phyloP scores from a whole-genome alignment of 768 basidiomycete genomes.

The Lentinula raphanica region DNA sequence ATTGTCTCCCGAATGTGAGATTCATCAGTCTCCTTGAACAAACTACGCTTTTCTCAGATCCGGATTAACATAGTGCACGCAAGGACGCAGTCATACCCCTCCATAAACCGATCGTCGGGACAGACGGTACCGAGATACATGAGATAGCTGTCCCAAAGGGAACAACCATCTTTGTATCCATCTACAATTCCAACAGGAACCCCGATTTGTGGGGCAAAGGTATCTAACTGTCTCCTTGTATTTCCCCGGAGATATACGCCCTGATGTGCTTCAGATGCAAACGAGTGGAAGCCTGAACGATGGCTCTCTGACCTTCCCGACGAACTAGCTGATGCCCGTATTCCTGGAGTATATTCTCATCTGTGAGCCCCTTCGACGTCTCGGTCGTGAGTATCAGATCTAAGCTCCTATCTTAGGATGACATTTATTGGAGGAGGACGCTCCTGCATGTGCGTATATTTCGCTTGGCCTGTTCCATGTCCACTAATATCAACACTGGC shows the following conservation, averaged over 20 bases:
- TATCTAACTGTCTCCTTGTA: too few relatives aligned
- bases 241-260: too few relatives aligned
- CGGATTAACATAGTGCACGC: conserved; percentile 11
- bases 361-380: conserved; percentile 20
- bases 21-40: too few relatives aligned
- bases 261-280: conserved; percentile 32
- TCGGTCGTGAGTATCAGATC: too few relatives aligned
- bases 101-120: conserved; percentile 22
- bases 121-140: conserved; percentile 22
- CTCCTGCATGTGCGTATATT: conserved; percentile 30
- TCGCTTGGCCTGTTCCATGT: neutral
- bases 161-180: conserved; percentile 24
- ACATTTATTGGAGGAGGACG: conserved; percentile 37
- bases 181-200: conserved; percentile 28
- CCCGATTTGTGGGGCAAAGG: conserved; percentile 32
- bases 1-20: conserved; percentile 20
- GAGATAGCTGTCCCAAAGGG: conserved; percentile 23
- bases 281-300: conserved; percentile 42
- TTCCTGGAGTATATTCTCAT: conserved; percentile 31
- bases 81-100: conserved; percentile 32
- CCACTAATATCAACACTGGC: neutral
- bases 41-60: neutral
- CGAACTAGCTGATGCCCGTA: conserved; percentile 24
- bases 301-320: conserved; percentile 34
- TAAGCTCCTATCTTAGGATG: conserved; percentile 37